Evolutionary conservation across 495 filamentous ascomycete genomes (phyloP), one percentile per base, ranked within the genome.

Genomic region (Penicillium lividum): DNA sequence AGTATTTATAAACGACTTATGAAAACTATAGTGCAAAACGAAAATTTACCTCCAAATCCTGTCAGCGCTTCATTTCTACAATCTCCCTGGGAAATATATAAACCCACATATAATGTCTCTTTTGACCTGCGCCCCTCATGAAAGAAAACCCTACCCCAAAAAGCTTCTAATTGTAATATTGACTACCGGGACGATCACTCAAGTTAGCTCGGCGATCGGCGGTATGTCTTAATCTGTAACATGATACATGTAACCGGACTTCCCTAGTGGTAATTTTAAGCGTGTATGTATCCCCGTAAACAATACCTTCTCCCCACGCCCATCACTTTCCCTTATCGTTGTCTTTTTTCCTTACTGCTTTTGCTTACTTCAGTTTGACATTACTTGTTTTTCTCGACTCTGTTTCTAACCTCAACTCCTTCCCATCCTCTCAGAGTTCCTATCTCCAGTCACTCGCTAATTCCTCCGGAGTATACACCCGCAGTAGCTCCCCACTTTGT

Each of bases 401-500:
- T 22, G 22, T 49, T 55, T 9, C 27, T 36, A 13, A 30, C 22
- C 8, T 48, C 49, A 53, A 45, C 46, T 15, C 7, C 34, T 49
- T 18, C 27, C 22, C 22, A 29, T 43, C 15, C 31, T 36, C 43
- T 25, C 46, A 52, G 56, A 60, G 51, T 52, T 15, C 50, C 38
- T 28, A 44, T 48, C 56, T 59, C 61, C 60, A 60, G 65, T 60
- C 67, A 54, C 62, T 70, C 67, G 65, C 67, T 70, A 59, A 61
- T 42, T 50, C 56, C 42, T 60, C 49, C 59, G 59, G 62, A 65
- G 56, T 62, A 56, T 59, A 57, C 58, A 45, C 27, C 50, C 38
- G 36, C 31, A 51, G 54, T 28, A 30, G 43, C 44, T 44, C 25
- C 25, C 45, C 59, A 51, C 15, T 53, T 59, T 56, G 57, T 63